Percentiles rank a stretch among this genome's conserved stretches.
Evolutionary conservation across 78 protist genomes (phyloP).

Genomic region (Dictyostelium intermedium): DNA sequence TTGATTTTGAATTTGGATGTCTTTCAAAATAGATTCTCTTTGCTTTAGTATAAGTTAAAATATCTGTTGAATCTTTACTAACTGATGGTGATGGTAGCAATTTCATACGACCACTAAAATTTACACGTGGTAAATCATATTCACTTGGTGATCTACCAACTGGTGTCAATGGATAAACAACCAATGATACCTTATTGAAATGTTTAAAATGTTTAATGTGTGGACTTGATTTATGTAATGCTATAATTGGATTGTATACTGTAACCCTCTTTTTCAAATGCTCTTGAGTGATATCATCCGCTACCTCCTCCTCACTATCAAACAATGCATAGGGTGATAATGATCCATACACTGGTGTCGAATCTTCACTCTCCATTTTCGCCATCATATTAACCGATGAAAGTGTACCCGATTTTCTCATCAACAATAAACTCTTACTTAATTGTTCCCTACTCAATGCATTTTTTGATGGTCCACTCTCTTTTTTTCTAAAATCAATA

Average conservation of each 20-base stretch:
- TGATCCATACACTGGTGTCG: slow-evolving; percentile 63
- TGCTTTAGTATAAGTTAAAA: not conserved
- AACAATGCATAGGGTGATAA: slow-evolving; percentile 25
- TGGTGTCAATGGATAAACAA: slow-evolving; percentile 67
- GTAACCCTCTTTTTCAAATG: not conserved
- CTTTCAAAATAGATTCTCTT: not conserved
- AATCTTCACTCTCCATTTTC: slow-evolving; percentile 27
- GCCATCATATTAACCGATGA: slow-evolving; percentile 73
- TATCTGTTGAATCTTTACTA: not conserved
- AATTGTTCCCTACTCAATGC: slow-evolving; percentile 22
- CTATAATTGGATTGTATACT: not conserved
- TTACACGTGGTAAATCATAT: slow-evolving; percentile 33
- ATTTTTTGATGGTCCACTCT: slow-evolving; percentile 8
- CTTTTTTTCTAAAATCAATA: slow-evolving; percentile 16
- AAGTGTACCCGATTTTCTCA: slow-evolving; percentile 69
- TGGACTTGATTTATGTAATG: not conserved
- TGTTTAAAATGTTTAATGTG: slow-evolving; percentile 63
- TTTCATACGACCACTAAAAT: slow-evolving; percentile 34
- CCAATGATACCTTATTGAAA: slow-evolving; percentile 45
- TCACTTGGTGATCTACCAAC: slow-evolving; percentile 25
- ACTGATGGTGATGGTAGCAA: not conserved
- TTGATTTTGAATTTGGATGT: slow-evolving; percentile 5
- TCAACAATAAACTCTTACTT: slow-evolving; percentile 14
- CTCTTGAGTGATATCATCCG: not conserved
- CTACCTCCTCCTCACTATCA: not conserved